These are phyloP conservation scores for Suhomyces tanzawaensis DNA, from an alignment of 805 yeast genomes.

Conservation along the genomic window DNA sequence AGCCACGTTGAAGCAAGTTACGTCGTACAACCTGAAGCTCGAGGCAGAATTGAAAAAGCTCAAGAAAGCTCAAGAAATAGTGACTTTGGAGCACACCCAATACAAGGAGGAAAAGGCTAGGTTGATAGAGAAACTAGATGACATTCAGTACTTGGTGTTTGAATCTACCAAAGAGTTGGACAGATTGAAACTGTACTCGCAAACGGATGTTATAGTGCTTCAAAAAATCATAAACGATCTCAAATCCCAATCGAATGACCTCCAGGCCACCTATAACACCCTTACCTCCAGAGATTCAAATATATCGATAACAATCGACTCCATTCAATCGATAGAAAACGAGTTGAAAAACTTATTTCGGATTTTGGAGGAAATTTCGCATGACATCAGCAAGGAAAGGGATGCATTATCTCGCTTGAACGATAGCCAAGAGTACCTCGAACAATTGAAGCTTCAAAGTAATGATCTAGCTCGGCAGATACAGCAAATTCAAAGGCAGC, in stretches of 20 bases:
- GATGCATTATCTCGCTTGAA: conserved; percentile 35
- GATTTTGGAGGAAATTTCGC: conserved; percentile 49
- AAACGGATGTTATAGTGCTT: conserved; percentile 58
- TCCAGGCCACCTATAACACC: conserved; percentile 22
- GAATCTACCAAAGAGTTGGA: conserved; percentile 60
- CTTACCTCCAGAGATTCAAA: conserved; percentile 49
- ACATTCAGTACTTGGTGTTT: conserved; percentile 52
- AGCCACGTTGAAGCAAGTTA: conserved; percentile 38
- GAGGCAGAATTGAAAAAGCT: conserved; percentile 62
- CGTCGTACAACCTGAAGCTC: conserved; percentile 48
- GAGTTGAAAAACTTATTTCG: conserved; percentile 46
- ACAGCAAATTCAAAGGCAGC: conserved; percentile 49
- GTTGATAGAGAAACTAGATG: conserved; percentile 58
- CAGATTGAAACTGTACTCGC: conserved; percentile 55
- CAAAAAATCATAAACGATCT: conserved; percentile 53
- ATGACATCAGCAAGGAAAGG: conserved; percentile 45
- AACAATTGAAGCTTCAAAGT: conserved; percentile 34
- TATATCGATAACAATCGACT: conserved; percentile 52
- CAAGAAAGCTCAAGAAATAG: conserved; percentile 59
- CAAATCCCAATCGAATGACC: conserved; percentile 40
- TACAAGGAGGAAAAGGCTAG: conserved; percentile 64
- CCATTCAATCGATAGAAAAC: conserved; percentile 46
- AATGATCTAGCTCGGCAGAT: conserved; percentile 43
- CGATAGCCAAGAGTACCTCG: conserved; percentile 40
- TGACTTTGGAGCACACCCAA: conserved; percentile 58